Conservation (phyloP, 2,329 filamentous ascomycete genomes). For the Beauveria australis region DNA sequence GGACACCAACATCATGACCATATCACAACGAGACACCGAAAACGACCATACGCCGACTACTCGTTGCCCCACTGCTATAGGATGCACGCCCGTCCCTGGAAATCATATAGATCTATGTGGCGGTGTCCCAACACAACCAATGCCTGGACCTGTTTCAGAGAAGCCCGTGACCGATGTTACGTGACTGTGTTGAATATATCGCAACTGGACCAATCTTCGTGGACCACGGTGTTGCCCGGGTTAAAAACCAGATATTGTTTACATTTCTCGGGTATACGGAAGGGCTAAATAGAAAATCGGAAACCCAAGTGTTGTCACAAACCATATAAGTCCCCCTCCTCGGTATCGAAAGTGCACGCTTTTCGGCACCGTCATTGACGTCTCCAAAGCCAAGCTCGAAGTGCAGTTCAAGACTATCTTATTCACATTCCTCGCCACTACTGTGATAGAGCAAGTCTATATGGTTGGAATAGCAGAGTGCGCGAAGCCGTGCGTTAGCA, state of each 20-base stretch:
- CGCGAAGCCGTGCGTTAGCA: constrained; percentile 11
- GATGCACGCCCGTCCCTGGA: no score
- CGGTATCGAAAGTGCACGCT: no score
- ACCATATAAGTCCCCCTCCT: no score
- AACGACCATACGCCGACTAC: no score
- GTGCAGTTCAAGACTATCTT: constrained; percentile 18
- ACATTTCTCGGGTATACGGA: no score
- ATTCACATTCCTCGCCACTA: constrained; percentile 16
- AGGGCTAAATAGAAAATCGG: no score
- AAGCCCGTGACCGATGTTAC: neutral
- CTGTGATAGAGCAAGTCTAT: constrained; percentile 15
- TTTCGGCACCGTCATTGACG: neutral
- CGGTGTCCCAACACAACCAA: no score
- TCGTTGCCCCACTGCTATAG: no score
- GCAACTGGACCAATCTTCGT: neutral
- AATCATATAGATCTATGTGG: no score
- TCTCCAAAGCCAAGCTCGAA: neutral
- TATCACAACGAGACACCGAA: no score
- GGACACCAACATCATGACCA: no score
- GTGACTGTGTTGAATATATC: neutral
- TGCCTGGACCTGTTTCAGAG: neutral
- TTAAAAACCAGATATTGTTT: neutral
- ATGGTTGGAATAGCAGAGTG: neutral
- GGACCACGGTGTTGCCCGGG: neutral
- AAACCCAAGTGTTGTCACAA: no score